Evolutionary conservation across 2,329 filamentous ascomycete genomes (phyloP).

Genomic region (Hysterium pulicare): DNA sequence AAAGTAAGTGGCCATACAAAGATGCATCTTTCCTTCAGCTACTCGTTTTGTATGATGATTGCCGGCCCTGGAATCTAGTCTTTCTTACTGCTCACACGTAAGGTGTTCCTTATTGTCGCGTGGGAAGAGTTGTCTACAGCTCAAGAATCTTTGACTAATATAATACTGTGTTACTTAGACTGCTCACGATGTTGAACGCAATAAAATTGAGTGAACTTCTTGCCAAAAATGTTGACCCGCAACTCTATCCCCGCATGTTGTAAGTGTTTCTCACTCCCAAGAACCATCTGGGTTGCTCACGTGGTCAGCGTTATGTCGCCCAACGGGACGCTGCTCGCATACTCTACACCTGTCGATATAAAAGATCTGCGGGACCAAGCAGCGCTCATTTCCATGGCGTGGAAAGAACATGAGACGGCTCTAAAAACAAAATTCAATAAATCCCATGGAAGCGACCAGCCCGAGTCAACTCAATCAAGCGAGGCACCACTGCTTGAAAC

Average conservation of each 20-base stretch:
- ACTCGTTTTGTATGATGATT: too few species aligned
- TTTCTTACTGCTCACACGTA: too few species aligned
- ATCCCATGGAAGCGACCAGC: slow-evolving; percentile 4
- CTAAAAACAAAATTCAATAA: slow-evolving; percentile 5
- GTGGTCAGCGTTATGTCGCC: slow-evolving; percentile 46
- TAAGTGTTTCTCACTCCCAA: slow-evolving; percentile 16
- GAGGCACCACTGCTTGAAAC: slow-evolving; percentile 34
- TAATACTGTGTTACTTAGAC: too few species aligned
- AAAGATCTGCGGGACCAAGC: slow-evolving; percentile 49
- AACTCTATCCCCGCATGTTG: slow-evolving; percentile 44
- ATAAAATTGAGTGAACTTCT: slow-evolving; percentile 43
- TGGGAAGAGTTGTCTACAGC: too few species aligned
- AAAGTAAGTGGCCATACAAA: too few species aligned
- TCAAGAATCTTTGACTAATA: slow-evolving; percentile 3
- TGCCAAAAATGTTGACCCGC: slow-evolving; percentile 41
- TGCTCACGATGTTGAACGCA: slow-evolving; percentile 40
- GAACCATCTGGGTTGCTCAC: slow-evolving; percentile 7
- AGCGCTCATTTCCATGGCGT: slow-evolving; percentile 47
- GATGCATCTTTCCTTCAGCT: too few species aligned
- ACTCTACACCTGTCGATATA: slow-evolving; percentile 48
- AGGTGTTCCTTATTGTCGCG: not conserved
- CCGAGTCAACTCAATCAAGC: slow-evolving; percentile 8
- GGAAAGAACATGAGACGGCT: slow-evolving; percentile 43
- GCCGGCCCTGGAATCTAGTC: too few species aligned
- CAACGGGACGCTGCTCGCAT: slow-evolving; percentile 50